Evolutionary conservation across 1,284 basidiomycete genomes (phyloP).

Genomic region (Psilocybe mexicana): DNA sequence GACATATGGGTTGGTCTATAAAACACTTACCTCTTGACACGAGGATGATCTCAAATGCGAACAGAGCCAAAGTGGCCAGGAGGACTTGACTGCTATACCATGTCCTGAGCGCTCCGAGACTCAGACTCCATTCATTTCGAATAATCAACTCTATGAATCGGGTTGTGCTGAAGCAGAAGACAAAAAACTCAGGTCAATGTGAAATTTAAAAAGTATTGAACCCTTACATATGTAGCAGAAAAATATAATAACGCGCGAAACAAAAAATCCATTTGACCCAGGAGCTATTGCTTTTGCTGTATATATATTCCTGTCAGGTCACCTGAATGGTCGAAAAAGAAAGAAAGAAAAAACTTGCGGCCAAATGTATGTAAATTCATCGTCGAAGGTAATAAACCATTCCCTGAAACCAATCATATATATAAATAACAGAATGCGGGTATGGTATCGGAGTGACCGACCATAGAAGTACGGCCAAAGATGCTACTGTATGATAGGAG

Average conservation of each 20-base stretch:
- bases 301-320: neutral
- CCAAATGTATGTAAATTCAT: slow-evolving; percentile 27
- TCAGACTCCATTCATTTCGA: slow-evolving; percentile 13
- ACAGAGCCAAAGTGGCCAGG: slow-evolving; percentile 13
- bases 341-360: slow-evolving; percentile 13
- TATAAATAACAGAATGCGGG: neutral
- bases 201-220: neutral
- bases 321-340: neutral
- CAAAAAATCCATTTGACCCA: slow-evolving; percentile 29
- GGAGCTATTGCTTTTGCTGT: slow-evolving; percentile 20
- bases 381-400: slow-evolving; percentile 24
- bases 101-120: slow-evolving; percentile 11
- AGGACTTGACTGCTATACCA: slow-evolving; percentile 25
- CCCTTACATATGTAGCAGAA: slow-evolving; percentile 19
- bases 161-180: slow-evolving; percentile 3
- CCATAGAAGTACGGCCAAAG: slow-evolving; percentile 21
- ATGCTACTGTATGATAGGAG: slow-evolving; percentile 12
- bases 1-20: no score
- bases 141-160: slow-evolving; percentile 19
- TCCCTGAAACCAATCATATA: slow-evolving; percentile 16
- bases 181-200: neutral
- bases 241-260: slow-evolving; percentile 23
- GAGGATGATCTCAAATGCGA: neutral
- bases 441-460: slow-evolving; percentile 1
- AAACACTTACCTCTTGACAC: neutral